Base-by-base conservation (phyloP, 495 filamentous ascomycete genomes). In the Neurospora tetraspora region DNA sequence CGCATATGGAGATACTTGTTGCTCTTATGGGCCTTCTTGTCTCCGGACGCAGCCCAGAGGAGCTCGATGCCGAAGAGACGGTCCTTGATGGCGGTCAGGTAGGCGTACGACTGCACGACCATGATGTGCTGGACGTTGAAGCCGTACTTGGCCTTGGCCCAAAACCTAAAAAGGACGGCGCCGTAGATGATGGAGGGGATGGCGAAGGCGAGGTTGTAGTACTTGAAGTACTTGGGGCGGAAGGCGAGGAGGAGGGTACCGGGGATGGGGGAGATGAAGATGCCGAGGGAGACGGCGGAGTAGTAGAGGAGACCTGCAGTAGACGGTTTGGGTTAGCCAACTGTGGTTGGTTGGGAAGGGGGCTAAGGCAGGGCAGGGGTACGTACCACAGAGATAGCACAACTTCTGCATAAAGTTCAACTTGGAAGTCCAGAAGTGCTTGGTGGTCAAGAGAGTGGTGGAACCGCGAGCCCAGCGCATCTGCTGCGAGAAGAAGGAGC, bases 61-160 rank as follows among this genome's bases (percentile, higher is more conserved):
- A 80, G 74, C 76, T 80, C 78, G 40, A 80, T 78, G 37, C 77
- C 77, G 18, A 80, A 77, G 20, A 80, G 65, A 2, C 77, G 68
- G 72, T 80, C 78, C 71, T 79, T 80, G 77, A 80, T 80, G 74
- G 77, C 78, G 16, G 77, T 79, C 70, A 80, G 72, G 71, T 79
- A 79, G 69, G 78, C 77, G 42, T 78, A 80, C 71, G 78, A 79
- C 76, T 79, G 77, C 68, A 80, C 73, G 8, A 80, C 73, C 78
- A 80, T 80, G 73, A 80, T 72, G 76, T 80, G 77, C 74, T 80
- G 78, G 61, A 79, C 78, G 74, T 80, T 80, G 76, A 80, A 77
- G 37, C 77, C 78, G 75, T 80, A 79, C 43, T 75, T 71, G 23
- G 78, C 77, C 68, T 79, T 78, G 70, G 78, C 71, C 77, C 78